phyloP scores from a whole-genome alignment of 1,139 yeast species.

The Blastobotrys aristatus region DNA sequence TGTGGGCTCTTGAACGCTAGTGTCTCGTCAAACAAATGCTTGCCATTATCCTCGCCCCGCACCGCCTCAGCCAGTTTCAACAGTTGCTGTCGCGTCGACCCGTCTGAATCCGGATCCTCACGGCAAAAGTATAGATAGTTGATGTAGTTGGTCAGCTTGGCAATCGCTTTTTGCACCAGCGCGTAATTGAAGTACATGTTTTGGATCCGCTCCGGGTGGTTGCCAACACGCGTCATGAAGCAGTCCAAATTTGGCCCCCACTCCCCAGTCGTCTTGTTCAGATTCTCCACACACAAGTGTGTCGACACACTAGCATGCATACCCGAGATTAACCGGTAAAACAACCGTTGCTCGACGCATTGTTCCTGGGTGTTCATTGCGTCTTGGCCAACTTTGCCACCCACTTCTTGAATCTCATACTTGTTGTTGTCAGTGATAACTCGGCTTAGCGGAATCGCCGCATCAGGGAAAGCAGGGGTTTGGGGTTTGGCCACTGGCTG shows the following conservation, averaged over 20 bases:
- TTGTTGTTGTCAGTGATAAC: slow-evolving; percentile 24
- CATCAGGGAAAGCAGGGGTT: slow-evolving; percentile 7
- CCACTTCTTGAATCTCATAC: slow-evolving; percentile 28
- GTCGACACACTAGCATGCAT: slow-evolving; percentile 96
- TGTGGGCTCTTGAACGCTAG: slow-evolving; percentile 46
- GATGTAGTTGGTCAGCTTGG: slow-evolving; percentile 52
- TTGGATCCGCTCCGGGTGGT: slow-evolving; percentile 79
- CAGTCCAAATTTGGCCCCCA: slow-evolving; percentile 80
- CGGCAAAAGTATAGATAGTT: slow-evolving; percentile 47
- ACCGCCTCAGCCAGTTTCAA: slow-evolving; percentile 38
- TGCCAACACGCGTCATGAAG: slow-evolving; percentile 87
- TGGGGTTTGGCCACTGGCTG: neutral
- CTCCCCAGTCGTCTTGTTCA: slow-evolving; percentile 64
- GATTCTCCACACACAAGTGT: slow-evolving; percentile 82
- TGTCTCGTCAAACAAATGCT: slow-evolving; percentile 48
- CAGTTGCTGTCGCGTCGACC: slow-evolving; percentile 41
- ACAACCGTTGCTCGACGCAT: slow-evolving; percentile 81
- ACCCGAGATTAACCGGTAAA: slow-evolving; percentile 83
- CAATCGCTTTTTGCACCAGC: slow-evolving; percentile 72
- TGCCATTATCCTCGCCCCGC: slow-evolving; percentile 20
- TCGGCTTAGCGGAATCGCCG: slow-evolving; percentile 21
- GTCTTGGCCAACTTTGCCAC: slow-evolving; percentile 29
- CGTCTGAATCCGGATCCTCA: slow-evolving; percentile 44
- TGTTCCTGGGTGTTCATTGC: slow-evolving; percentile 39
- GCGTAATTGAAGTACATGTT: slow-evolving; percentile 93